Percentiles rank a stretch among this genome's conserved stretches.
Conservation (phyloP, 352 stramenopile species). For the Pythium aristosporum region DNA sequence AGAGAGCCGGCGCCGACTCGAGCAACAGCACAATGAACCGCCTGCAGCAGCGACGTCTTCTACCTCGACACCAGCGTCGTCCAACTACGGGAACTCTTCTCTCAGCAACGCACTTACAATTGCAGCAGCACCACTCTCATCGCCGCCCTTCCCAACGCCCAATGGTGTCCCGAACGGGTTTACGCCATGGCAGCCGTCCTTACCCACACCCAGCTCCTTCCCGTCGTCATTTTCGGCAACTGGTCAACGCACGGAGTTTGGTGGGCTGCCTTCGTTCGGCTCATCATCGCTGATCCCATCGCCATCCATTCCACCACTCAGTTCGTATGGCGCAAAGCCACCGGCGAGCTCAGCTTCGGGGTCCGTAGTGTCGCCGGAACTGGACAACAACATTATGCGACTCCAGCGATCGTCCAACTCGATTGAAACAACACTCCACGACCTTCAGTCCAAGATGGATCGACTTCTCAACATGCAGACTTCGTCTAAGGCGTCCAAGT, state of each 20-base stretch:
- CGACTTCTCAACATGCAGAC: slow-evolving; percentile 61
- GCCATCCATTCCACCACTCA: slow-evolving; percentile 22
- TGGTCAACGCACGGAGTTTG: background rate
- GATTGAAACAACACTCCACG: slow-evolving; percentile 70
- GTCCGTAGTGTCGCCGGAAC: slow-evolving; percentile 26
- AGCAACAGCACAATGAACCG: slow-evolving; percentile 30
- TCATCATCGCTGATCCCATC: slow-evolving; percentile 28
- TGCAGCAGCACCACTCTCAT: background rate
- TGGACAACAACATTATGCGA: slow-evolving; percentile 68
- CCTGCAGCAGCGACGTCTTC: slow-evolving; percentile 1
- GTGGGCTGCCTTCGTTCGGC: slow-evolving; percentile 13
- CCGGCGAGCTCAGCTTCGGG: slow-evolving; percentile 10
- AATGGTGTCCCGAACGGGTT: slow-evolving; percentile 14
- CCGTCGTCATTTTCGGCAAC: slow-evolving; percentile 10
- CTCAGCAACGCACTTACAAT: slow-evolving; percentile 20
- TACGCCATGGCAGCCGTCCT: slow-evolving; percentile 20
- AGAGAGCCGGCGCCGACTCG: slow-evolving; percentile 63
- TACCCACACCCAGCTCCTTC: slow-evolving; percentile 10
- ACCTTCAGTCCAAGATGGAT: slow-evolving; percentile 82
- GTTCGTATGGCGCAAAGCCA: slow-evolving; percentile 28
- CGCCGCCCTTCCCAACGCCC: slow-evolving; percentile 1
- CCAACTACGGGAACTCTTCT: background rate
- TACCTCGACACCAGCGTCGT: slow-evolving; percentile 3
- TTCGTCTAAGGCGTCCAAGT: slow-evolving; percentile 50
- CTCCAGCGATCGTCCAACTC: slow-evolving; percentile 76